phyloP scores from a whole-genome alignment of 495 filamentous ascomycete species.

The Viridothelium virens region DNA sequence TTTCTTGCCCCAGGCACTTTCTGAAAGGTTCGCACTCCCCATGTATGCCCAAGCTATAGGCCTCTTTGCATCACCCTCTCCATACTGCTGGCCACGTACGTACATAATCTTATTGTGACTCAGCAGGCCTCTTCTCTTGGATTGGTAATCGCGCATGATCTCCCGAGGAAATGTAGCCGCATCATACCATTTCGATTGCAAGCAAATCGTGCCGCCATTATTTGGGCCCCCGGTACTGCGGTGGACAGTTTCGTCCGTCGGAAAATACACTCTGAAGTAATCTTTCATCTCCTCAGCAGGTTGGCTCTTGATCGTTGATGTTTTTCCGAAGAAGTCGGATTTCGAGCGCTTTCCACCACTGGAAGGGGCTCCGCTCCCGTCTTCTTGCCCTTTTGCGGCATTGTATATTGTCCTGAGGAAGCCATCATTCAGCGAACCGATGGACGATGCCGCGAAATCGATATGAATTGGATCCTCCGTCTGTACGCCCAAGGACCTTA shows the following conservation, averaged over 20 bases:
- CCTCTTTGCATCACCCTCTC: constrained; percentile 2
- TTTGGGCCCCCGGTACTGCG: constrained; percentile 50
- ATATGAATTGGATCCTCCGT: constrained; percentile 23
- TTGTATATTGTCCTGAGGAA: constrained; percentile 66
- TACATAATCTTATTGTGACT: constrained; percentile 88
- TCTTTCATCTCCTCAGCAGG: constrained; percentile 38
- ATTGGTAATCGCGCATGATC: constrained; percentile 68
- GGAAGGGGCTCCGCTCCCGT: background rate
- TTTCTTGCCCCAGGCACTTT: constrained; percentile 84
- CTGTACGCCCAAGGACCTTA: constrained; percentile 49
- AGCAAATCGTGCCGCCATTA: constrained; percentile 71
- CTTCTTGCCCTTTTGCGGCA: constrained; percentile 55
- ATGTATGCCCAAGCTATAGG: constrained; percentile 66
- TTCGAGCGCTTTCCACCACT: constrained; percentile 13
- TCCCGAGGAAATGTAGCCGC: constrained; percentile 56
- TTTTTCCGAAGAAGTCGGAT: constrained; percentile 21
- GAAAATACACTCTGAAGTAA: constrained; percentile 72
- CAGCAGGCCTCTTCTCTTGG: constrained; percentile 55
- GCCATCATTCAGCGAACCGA: constrained; percentile 63
- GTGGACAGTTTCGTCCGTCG: constrained; percentile 62
- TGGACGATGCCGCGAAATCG: constrained; percentile 58
- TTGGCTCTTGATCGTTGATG: constrained; percentile 18
- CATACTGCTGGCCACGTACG: constrained; percentile 45
- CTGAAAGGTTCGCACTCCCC: constrained; percentile 86
- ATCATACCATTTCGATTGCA: constrained; percentile 61